These are phyloP conservation scores for Trypanosoma congolense DNA, from an alignment of 208 protist species.

Conservation along the genomic window DNA sequence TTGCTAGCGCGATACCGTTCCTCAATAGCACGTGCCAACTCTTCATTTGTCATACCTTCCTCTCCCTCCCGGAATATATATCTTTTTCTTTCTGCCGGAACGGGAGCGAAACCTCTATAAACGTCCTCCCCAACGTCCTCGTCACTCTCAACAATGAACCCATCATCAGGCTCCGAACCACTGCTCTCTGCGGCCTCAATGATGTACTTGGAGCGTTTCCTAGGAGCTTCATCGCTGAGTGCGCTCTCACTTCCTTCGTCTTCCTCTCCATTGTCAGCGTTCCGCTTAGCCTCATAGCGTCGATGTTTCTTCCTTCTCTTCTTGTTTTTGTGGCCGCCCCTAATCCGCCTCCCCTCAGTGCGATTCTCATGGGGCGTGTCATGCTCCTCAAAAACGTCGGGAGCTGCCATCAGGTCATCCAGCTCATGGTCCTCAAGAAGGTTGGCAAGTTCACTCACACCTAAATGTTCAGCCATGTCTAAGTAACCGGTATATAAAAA, in stretches of 20 bases:
- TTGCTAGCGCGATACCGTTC: conserved; percentile 32
- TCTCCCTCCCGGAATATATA: conserved; percentile 69
- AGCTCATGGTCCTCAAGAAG: conserved; percentile 34
- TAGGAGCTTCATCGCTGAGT: conserved; percentile 4
- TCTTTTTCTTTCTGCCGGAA: conserved; percentile 21
- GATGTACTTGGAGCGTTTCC: conserved; percentile 35
- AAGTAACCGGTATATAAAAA: no score
- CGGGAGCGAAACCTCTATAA: conserved; percentile 13
- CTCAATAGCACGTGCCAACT: conserved; percentile 75
- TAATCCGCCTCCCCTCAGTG: background rate
- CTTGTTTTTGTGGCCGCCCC: background rate
- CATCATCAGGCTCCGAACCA: conserved; percentile 26
- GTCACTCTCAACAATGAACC: conserved; percentile 43
- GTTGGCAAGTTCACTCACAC: conserved; percentile 66
- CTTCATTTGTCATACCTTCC: conserved; percentile 61
- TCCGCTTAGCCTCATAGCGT: conserved; percentile 18
- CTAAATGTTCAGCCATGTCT: conserved; percentile 59
- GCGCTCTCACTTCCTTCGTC: conserved; percentile 27
- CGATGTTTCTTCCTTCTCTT: conserved; percentile 17
- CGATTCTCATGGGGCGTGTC: background rate
- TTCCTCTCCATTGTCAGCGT: conserved; percentile 22
- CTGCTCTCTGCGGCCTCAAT: conserved; percentile 42
- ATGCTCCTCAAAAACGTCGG: background rate
- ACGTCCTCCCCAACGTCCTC: conserved; percentile 30
- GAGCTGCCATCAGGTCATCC: conserved; percentile 3